These are phyloP conservation scores for Ceratobasidium sp. DNA, from an alignment of 1,284 basidiomycete genomes.

Conservation along the genomic window DNA sequence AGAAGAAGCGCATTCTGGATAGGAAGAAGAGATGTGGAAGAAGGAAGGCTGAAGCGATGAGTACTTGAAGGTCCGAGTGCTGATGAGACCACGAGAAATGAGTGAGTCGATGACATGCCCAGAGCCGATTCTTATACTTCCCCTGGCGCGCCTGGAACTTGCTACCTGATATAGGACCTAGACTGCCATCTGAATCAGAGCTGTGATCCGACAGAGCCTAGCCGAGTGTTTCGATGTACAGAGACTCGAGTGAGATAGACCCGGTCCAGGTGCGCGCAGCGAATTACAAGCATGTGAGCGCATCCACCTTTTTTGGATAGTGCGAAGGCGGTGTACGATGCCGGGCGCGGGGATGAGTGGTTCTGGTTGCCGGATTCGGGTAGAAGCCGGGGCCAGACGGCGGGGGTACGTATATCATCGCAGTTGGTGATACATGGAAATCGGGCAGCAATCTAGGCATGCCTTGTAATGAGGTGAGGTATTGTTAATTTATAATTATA, in stretches of 20 bases:
- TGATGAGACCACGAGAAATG: slow-evolving; percentile 23
- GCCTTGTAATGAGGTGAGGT: background rate
- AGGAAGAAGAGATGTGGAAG: slow-evolving; percentile 6
- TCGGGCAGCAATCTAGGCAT: background rate
- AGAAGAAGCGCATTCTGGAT: slow-evolving; percentile 36
- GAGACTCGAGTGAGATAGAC: slow-evolving; percentile 40
- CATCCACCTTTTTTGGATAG: slow-evolving; percentile 4
- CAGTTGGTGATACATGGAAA: background rate
- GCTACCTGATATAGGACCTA: slow-evolving; percentile 30
- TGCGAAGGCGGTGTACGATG: slow-evolving; percentile 1
- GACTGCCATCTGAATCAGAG: background rate
- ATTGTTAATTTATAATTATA: background rate
- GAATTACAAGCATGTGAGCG: slow-evolving; percentile 1
- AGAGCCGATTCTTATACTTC: slow-evolving; percentile 16
- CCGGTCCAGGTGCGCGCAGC: background rate
- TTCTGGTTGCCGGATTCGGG: slow-evolving; percentile 6
- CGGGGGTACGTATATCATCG: slow-evolving; percentile 1
- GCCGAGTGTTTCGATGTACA: slow-evolving; percentile 29
- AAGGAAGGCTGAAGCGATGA: background rate
- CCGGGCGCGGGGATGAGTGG: background rate
- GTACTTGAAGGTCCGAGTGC: slow-evolving; percentile 19
- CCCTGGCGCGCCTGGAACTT: slow-evolving; percentile 4
- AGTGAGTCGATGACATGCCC: slow-evolving; percentile 15
- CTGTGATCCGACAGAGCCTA: slow-evolving; percentile 30
- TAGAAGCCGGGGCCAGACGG: background rate